Percentiles rank a stretch among this genome's conserved stretches.
These are phyloP conservation scores for Apiotrichum sp. DNA, from an alignment of 1,284 basidiomycete species.

Conservation along the genomic window DNA sequence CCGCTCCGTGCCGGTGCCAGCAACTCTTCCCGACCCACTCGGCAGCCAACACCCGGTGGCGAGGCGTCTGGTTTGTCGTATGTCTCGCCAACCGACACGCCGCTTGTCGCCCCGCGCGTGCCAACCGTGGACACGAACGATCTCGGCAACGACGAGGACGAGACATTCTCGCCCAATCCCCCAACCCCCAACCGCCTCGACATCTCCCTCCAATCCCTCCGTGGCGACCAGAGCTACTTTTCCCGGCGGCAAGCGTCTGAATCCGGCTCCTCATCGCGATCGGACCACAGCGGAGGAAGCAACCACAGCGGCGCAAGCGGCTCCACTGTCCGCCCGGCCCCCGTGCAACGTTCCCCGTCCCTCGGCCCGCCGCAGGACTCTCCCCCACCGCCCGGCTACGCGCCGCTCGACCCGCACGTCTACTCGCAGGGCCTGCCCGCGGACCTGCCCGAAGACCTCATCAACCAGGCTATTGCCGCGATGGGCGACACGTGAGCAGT, in stretches of 20 bases:
- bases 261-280: neutral
- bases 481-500: slow-evolving; percentile 27
- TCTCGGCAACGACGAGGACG: slow-evolving; percentile 23
- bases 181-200: slow-evolving; percentile 54
- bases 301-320: no score
- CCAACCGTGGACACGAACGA: slow-evolving; percentile 23
- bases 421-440: slow-evolving; percentile 45
- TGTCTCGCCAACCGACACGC: slow-evolving; percentile 44
- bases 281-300: neutral
- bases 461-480: slow-evolving; percentile 46
- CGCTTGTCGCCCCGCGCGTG: slow-evolving; percentile 28
- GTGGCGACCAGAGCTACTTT: slow-evolving; percentile 34
- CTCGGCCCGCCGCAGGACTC: slow-evolving; percentile 19
- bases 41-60: neutral
- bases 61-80: slow-evolving; percentile 20
- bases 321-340: slow-evolving; percentile 1
- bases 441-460: slow-evolving; percentile 46
- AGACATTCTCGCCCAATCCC: slow-evolving; percentile 46
- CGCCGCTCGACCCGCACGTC: slow-evolving; percentile 46
- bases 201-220: slow-evolving; percentile 50
- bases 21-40: slow-evolving; percentile 6
- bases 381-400: slow-evolving; percentile 44
- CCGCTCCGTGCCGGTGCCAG: slow-evolving; percentile 32
- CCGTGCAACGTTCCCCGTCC: slow-evolving; percentile 6
- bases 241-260: slow-evolving; percentile 14